Conservation (phyloP, 2,329 filamentous ascomycete species). For the Fusarium nelsonii region DNA sequence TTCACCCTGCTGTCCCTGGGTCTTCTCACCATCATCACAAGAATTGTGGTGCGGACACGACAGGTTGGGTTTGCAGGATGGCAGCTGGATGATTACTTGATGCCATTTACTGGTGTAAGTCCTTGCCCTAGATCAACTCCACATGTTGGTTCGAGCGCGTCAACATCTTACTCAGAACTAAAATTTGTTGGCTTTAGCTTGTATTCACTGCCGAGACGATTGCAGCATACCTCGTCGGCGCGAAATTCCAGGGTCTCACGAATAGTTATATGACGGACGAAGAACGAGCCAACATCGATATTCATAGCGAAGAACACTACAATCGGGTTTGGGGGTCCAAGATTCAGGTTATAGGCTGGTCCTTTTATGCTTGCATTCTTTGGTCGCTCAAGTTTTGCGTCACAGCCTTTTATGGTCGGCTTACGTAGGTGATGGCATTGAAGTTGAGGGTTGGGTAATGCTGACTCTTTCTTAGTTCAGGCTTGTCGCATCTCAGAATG, state of each 20-base stretch:
- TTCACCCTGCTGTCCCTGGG: slow-evolving; percentile 41
- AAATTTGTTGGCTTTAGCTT: slow-evolving; percentile 15
- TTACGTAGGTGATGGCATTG: slow-evolving; percentile 46
- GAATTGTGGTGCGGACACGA: slow-evolving; percentile 33
- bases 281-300: slow-evolving; percentile 34
- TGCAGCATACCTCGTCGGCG: slow-evolving; percentile 40
- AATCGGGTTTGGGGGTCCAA: slow-evolving; percentile 48
- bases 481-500: slow-evolving; percentile 27
- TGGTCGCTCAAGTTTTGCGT: slow-evolving; percentile 51
- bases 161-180: neutral
- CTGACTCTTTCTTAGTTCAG: slow-evolving; percentile 27
- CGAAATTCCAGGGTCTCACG: slow-evolving; percentile 39
- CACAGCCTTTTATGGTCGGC: slow-evolving; percentile 46
- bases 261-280: slow-evolving; percentile 42
- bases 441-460: accelerated
- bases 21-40: slow-evolving; percentile 32
- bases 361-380: slow-evolving; percentile 49
- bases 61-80: slow-evolving; percentile 31
- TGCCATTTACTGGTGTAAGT: slow-evolving; percentile 43
- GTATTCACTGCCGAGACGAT: slow-evolving; percentile 42
- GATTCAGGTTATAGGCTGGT: slow-evolving; percentile 51
- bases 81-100: slow-evolving; percentile 42
- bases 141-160: neutral
- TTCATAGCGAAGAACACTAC: slow-evolving; percentile 27
- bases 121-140: neutral